Evolutionary conservation across 176 grass and related monocot genomes (phyloP), one percentile per base, ranked within the genome.

Genomic region (Zoysia japonica): DNA sequence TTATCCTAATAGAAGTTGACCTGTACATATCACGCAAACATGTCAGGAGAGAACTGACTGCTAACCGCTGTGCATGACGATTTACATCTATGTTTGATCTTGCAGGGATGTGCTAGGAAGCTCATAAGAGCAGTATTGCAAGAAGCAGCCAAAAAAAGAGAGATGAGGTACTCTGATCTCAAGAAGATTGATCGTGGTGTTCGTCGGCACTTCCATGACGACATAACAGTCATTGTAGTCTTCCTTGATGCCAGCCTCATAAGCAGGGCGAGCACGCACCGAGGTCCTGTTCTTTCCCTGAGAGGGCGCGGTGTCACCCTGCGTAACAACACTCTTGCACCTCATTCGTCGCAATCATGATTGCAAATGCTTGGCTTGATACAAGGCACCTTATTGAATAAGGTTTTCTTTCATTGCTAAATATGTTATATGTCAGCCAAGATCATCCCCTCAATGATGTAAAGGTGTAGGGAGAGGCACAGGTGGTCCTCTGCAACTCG

Each of bases 81-180:
- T 7, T 85, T 16, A 47, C 44, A 17, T 71, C 7, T 85, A 53
- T 71, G 62, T 92, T 66, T 78, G 14, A 51, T 68, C 69, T 60
- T 67, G 36, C 91, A 97, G 94, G 94, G 94, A 70, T 87, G 91
- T 43, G 94, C 94, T 48, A 91, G 89, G 69, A 92, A 78, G 80
- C 89, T 97, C 41, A 79, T 97, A 51, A 94, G 90, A 83, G 45
- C 74, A 40, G 89, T 89, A 15, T 70, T 94, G 19, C 91, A 94
- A 78, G 80, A 53, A 79, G 94, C 94, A 62, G 94, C 94, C 19
- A 97, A 92, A 74, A 97, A 94, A 85, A 90, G 94, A 78, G 94
- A 97, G 86, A 97, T 97, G 94, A 85, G 94, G 43, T 97, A 97
- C 56, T 97, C 94, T 1, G 94, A 97, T 79, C 85, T 97, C 45